Percentiles rank a stretch among this genome's conserved stretches.
phyloP scores from a whole-genome alignment of 352 stramenopile species.

The Globisporangium emineosum region DNA sequence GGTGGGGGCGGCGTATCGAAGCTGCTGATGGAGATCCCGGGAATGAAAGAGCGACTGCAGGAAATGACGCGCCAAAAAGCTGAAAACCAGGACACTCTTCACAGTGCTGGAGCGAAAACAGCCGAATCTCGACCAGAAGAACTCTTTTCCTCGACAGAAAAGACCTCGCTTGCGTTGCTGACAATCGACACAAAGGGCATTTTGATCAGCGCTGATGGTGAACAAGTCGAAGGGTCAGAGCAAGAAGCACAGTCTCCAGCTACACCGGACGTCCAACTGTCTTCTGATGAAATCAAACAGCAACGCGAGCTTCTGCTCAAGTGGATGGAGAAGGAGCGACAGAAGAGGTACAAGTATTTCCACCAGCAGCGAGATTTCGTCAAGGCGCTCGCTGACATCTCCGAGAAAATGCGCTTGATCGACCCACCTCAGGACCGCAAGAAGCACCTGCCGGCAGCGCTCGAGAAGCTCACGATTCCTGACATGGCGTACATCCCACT shows the following conservation, averaged over 20 bases:
- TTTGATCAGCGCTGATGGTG: neutral
- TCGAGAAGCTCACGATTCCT: conserved; percentile 46
- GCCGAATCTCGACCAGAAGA: conserved; percentile 12
- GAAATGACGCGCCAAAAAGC: conserved; percentile 24
- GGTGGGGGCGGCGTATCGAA: conserved; percentile 35
- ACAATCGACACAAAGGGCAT: conserved; percentile 1
- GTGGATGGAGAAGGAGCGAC: conserved; percentile 77
- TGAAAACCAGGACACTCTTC: conserved; percentile 4
- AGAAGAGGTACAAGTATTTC: conserved; percentile 81
- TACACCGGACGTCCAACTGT: neutral
- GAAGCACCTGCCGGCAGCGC: conserved; percentile 44
- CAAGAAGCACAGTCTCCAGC: neutral
- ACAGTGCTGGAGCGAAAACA: conserved; percentile 5
- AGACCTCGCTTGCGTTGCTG: neutral
- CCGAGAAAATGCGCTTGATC: conserved; percentile 62
- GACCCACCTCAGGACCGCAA: conserved; percentile 66
- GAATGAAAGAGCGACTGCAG: conserved; percentile 46
- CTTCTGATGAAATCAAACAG: conserved; percentile 20
- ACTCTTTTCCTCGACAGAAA: neutral
- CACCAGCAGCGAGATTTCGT: conserved; percentile 79
- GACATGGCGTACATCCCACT: conserved; percentile 78
- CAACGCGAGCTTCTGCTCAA: conserved; percentile 57
- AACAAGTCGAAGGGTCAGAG: neutral
- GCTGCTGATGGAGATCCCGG: conserved; percentile 51
- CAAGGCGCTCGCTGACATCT: conserved; percentile 64